phyloP scores from a whole-genome alignment of 23 red algal species.

The Gracilariopsis chorda region DNA sequence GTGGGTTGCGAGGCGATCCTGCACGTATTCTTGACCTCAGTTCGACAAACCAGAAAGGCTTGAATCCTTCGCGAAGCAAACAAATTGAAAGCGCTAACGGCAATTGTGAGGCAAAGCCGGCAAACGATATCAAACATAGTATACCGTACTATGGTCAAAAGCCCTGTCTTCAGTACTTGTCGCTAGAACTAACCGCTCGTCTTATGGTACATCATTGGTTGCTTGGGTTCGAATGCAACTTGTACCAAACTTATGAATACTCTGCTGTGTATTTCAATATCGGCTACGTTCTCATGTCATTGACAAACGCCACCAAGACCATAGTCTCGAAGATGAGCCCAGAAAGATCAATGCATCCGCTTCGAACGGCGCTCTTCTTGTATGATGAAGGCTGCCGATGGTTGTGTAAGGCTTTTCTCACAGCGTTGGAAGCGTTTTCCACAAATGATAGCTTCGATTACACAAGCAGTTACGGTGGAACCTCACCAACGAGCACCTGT shows the following conservation, averaged over 20 bases:
- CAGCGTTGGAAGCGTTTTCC: conserved; percentile 35
- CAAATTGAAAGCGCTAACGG: background rate
- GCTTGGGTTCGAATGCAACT: conserved; percentile 78
- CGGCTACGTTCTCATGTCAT: conserved; percentile 47
- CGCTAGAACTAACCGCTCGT: conserved; percentile 37
- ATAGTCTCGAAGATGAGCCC: background rate
- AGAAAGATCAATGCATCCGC: conserved; percentile 37
- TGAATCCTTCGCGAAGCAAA: background rate
- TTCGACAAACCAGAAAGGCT: background rate
- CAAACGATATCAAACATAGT: background rate
- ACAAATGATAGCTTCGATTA: conserved; percentile 19
- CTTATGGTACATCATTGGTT: conserved; percentile 79
- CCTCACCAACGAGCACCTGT: background rate
- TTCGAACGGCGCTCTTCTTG: conserved; percentile 28
- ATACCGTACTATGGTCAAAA: background rate
- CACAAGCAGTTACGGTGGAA: background rate
- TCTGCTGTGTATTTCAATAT: conserved; percentile 66
- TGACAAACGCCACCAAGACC: conserved; percentile 17
- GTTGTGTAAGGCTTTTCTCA: conserved; percentile 42
- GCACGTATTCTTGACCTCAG: background rate
- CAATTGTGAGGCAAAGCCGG: background rate
- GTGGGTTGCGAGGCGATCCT: background rate
- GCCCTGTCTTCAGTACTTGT: conserved; percentile 28
- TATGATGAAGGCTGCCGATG: conserved; percentile 54
- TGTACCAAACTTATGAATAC: conserved; percentile 73